Evolutionary conservation across 129 eudicot genomes (phyloP).

Genomic region (Lonicera japonica): DNA sequence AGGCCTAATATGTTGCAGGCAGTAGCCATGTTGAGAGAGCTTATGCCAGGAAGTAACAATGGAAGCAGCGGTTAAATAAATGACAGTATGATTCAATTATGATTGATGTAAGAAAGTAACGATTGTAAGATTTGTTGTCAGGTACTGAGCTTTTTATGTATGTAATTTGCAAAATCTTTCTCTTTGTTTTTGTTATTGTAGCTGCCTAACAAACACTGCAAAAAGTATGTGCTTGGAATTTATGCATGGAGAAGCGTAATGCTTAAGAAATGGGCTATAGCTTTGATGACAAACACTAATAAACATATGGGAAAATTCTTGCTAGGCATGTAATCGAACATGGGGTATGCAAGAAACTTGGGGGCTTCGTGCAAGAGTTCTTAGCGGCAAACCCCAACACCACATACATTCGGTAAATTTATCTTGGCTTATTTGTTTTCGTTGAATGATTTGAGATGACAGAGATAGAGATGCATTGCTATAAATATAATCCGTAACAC

Average conservation of each 20-base stretch:
- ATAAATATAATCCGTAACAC: too few species aligned
- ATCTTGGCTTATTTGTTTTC: too few species aligned
- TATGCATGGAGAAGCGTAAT: background rate
- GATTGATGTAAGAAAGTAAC: background rate
- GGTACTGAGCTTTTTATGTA: conserved; percentile 2
- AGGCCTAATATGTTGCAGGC: conserved; percentile 92
- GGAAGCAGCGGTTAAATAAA: conserved; percentile 31
- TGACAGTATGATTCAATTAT: background rate
- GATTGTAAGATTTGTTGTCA: conserved; percentile 8
- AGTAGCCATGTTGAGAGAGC: conserved; percentile 78
- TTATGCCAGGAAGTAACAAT: conserved; percentile 39
- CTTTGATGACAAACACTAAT: background rate
- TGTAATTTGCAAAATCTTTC: background rate
- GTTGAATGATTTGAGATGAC: too few species aligned
- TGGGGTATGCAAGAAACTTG: too few species aligned
- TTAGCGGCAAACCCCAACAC: too few species aligned
- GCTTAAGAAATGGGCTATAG: background rate
- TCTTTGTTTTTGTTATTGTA: background rate
- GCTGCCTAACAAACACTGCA: background rate
- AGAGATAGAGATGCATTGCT: too few species aligned
- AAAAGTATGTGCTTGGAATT: background rate
- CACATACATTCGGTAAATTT: too few species aligned
- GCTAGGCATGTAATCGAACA: too few species aligned
- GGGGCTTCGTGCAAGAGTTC: too few species aligned
- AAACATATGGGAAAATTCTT: too few species aligned